phyloP scores from a whole-genome alignment of 1,284 basidiomycete genomes.

The Termitomyces sp. region DNA sequence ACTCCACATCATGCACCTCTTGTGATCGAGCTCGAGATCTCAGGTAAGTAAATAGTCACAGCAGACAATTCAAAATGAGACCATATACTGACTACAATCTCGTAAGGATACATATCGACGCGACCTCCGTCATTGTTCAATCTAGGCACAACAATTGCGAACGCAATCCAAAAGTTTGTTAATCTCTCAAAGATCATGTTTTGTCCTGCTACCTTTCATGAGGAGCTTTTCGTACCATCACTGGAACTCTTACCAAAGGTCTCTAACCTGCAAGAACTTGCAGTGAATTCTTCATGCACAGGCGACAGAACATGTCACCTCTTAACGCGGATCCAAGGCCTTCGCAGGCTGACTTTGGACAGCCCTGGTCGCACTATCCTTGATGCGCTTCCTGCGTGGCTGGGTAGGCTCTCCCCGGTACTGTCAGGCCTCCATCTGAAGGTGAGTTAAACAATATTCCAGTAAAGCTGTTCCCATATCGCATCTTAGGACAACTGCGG shows the following conservation, averaged over 20 bases:
- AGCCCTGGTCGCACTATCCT: conserved; percentile 41
- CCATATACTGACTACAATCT: conserved; percentile 1
- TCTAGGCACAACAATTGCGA: conserved; percentile 26
- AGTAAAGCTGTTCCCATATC: background rate
- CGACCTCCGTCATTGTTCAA: conserved; percentile 30
- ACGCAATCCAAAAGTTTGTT: conserved; percentile 31
- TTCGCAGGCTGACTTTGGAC: conserved; percentile 34
- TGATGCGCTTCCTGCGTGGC: conserved; percentile 41
- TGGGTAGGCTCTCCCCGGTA: conserved; percentile 27
- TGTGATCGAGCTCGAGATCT: conserved; percentile 38
- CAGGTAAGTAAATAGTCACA: conserved; percentile 27
- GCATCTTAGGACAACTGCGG: conserved; percentile 44
- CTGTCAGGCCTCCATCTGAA: conserved; percentile 36
- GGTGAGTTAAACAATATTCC: conserved; percentile 22
- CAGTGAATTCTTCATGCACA: conserved; percentile 36
- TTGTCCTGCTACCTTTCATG: conserved; percentile 32
- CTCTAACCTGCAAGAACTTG: conserved; percentile 28
- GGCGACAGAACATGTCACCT: conserved; percentile 28
- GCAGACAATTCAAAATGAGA: background rate
- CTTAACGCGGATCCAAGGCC: conserved; percentile 27
- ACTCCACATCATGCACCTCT: conserved; percentile 33
- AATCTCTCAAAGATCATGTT: conserved; percentile 36
- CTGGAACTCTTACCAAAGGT: conserved; percentile 24
- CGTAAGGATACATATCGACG: conserved; percentile 36
- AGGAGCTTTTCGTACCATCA: conserved; percentile 30